Evolutionary conservation across 202 grass and related monocot species (phyloP), one percentile per base, ranked within the genome.

Genomic region (Setaria viridis): DNA sequence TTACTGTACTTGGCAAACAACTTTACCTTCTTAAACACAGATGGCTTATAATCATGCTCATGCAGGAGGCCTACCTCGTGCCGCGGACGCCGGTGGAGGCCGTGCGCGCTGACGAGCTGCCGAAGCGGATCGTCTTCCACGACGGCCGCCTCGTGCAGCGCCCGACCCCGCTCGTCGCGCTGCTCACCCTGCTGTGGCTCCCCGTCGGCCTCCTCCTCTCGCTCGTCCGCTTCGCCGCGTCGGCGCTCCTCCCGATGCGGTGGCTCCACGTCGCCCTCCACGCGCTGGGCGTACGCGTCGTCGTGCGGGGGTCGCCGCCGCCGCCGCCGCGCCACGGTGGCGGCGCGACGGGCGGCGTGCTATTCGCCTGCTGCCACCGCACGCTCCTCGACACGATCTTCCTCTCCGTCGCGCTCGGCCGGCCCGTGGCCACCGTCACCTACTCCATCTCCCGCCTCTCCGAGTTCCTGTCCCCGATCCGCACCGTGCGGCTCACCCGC

Each of bases 401-500:
- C 65, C 20, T 88, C 78, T 86, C 92, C 71, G 71, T 83, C 4
- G 87, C 85, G 62, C 77, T 93, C 8, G n/a, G 87, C 3, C 85
- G 89, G 0, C 84, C 81, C 11, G 67, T 91, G 17, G 46, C 86
- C 9, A 57, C 87, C 10, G 85, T 96, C 56, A 91, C 89, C 42
- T 96, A 93, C 82, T 92, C 90, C 2, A 29, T 96, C 9, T 89
- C 88, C 68, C 81, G 87, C 72, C 54, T 97, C 65, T 91, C 94
- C 42, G 94, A 97, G 91, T 17, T 91, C 82, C 68, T 96, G 11
- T 93, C 94, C 0, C 94, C 91, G 6, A 90, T 96, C 74, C 85
- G 50, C 58, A 90, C 89, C 30, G 82, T 88, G 35, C 71, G 89
- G 9, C 83, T 91, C 63, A 85, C 55, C 5, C 80, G 94, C 34